phyloP scores from a whole-genome alignment of 2,329 filamentous ascomycete species.

The Thermothelomyces thermophilus region DNA sequence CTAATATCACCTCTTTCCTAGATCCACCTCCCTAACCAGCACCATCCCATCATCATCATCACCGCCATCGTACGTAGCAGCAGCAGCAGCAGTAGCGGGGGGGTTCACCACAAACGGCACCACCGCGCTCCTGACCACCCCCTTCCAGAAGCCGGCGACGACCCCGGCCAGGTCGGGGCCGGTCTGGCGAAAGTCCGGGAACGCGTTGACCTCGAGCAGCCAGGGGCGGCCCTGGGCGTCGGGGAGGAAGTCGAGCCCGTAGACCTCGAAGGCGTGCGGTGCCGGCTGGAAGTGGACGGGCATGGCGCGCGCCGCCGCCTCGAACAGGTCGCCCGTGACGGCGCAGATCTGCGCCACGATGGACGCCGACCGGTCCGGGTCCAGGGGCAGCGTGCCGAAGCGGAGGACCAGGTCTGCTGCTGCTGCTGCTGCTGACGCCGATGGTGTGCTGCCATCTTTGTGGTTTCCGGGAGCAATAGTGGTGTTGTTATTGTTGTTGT shows the following conservation, averaged over 20 bases:
- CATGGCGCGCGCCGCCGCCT: constrained; percentile 78
- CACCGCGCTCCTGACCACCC: constrained; percentile 62
- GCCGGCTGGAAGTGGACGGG: constrained; percentile 86
- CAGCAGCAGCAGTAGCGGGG: constrained; percentile 14
- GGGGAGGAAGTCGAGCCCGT: constrained; percentile 84
- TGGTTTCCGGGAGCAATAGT: constrained; percentile 28
- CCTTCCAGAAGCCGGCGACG: constrained; percentile 70
- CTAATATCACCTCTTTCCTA: constrained; percentile 42
- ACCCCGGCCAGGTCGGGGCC: constrained; percentile 65
- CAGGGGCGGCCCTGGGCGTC: constrained; percentile 58
- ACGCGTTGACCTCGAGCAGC: constrained; percentile 90
- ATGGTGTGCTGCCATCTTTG: background rate
- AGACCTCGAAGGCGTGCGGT: constrained; percentile 85
- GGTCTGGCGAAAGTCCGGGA: constrained; percentile 92
- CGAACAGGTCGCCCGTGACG: constrained; percentile 72
- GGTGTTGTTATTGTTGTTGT: no score
- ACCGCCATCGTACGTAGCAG: constrained; percentile 19
- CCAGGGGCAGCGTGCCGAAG: constrained; percentile 61
- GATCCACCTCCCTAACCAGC: constrained; percentile 45
- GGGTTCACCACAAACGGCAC: constrained; percentile 59
- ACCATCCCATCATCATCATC: constrained; percentile 39
- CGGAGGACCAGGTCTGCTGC: constrained; percentile 56
- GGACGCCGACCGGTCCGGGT: background rate
- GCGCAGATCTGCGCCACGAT: constrained; percentile 57
- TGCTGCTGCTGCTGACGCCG: no score